Conservation (phyloP, 805 yeast species). For the Cyberlindnera saturnus region DNA sequence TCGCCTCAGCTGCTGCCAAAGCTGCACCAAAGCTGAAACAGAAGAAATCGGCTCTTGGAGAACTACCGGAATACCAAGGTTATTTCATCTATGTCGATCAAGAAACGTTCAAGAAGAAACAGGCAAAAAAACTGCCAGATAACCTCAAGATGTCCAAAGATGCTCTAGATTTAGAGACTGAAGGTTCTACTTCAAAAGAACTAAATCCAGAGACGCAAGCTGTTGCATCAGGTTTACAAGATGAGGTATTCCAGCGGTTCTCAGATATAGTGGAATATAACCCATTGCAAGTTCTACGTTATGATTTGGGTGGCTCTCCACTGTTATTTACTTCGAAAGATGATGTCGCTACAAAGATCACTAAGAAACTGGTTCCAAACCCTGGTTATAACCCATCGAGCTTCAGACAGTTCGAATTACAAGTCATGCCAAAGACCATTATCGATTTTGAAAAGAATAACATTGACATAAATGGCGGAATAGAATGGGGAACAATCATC, state of each 20-base stretch:
- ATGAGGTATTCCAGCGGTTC: constrained; percentile 72
- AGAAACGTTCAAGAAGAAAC: constrained; percentile 52
- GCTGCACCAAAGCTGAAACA: constrained; percentile 17
- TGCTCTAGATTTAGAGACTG: constrained; percentile 39
- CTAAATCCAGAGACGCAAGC: constrained; percentile 40
- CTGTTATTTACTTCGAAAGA: constrained; percentile 61
- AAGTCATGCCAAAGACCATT: constrained; percentile 91
- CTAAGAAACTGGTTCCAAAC: constrained; percentile 39
- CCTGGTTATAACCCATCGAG: constrained; percentile 60
- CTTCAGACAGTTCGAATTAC: constrained; percentile 69
- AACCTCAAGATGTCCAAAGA: constrained; percentile 44
- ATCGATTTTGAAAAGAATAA: constrained; percentile 63
- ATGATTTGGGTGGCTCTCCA: constrained; percentile 76
- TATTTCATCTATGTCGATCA: constrained; percentile 64
- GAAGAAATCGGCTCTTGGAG: constrained; percentile 10
- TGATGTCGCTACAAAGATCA: constrained; percentile 40
- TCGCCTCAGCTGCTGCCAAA: constrained; percentile 30
- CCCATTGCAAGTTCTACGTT: constrained; percentile 81
- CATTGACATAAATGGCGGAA: constrained; percentile 52
- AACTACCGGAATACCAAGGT: constrained; percentile 55
- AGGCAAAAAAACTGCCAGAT: constrained; percentile 43
- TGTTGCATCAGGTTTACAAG: constrained; percentile 45
- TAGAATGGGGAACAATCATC: constrained; percentile 96
- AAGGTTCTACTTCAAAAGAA: constrained; percentile 16
- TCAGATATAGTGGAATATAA: constrained; percentile 71